Evolutionary conservation across 2,329 filamentous ascomycete genomes (phyloP), one percentile per base, ranked within the genome.

Genomic region (Xylaria sp.): DNA sequence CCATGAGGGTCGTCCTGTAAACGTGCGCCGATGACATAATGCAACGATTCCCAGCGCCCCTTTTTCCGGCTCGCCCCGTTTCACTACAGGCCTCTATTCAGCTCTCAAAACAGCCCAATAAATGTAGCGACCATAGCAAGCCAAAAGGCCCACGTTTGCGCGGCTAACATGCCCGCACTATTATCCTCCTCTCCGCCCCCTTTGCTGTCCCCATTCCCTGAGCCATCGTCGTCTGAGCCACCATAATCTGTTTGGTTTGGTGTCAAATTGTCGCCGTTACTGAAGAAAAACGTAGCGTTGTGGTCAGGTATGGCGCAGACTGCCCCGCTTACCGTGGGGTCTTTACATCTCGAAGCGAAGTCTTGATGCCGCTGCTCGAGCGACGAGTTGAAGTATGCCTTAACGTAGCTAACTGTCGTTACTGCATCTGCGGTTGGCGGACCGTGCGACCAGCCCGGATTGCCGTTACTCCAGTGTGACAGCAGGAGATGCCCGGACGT

Each of bases 401-500:
- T 93, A 66, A 94, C 86, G 75, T 94, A 94, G 46, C 84, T 87
- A 28, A 94, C 84, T 7, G 85, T 87, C 74, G 93, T 83, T 20
- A 85, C 80, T 0, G 92, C 88, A 74, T 94, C 90, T 41, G 82
- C 71, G 0, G 73, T 72, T 0, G 92, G 92, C 2, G 92, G 92
- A 0, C 92, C 92, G 13, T 84, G 89, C 50, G 90, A 92, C 92
- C 92, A 95, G 1, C 82, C 76, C 6, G 84, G 77, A 76, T 94
- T 91, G 41, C 92, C 92, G 73, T 94, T 94, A 78, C 90, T 93
- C 92, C 92, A 90, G 78, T 94, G 92, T 74, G 90, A 91, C 65
- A 95, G 80, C 60, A 92, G 88, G 51, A 95, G 78, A 76, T 90
- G 88, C 1, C 92, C 92, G 0, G 89, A 81, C 10, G 82, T 80